These are phyloP conservation scores for Sporisorium scitamineum DNA, from an alignment of 1,284 basidiomycete genomes.

Conservation along the genomic window DNA sequence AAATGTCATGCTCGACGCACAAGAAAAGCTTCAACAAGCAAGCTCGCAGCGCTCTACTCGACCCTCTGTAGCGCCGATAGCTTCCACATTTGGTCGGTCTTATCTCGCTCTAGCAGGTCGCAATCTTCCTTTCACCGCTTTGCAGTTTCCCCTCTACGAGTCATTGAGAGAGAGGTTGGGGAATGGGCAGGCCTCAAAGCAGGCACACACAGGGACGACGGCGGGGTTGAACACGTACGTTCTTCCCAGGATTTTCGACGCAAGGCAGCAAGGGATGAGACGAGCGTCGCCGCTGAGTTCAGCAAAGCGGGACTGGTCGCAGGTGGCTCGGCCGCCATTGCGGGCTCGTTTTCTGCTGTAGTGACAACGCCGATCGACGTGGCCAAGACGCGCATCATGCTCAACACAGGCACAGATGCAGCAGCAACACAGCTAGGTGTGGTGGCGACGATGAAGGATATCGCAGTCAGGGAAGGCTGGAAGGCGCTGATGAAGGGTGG, in stretches of 20 bases:
- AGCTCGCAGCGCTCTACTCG: slow-evolving; percentile 7
- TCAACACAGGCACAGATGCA: slow-evolving; percentile 23
- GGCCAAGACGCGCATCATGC: slow-evolving; percentile 62
- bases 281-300: slow-evolving; percentile 33
- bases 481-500: slow-evolving; percentile 56
- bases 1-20: slow-evolving; percentile 34
- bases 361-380: slow-evolving; percentile 60
- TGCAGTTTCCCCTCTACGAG: slow-evolving; percentile 66
- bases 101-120: slow-evolving; percentile 60
- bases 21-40: slow-evolving; percentile 21
- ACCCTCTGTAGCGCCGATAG: slow-evolving; percentile 20
- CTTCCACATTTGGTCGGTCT: slow-evolving; percentile 40
- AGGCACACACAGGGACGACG: slow-evolving; percentile 45
- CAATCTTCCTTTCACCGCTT: slow-evolving; percentile 63
- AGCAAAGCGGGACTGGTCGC: slow-evolving; percentile 53
- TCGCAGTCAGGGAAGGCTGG: slow-evolving; percentile 49
- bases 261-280: slow-evolving; percentile 24
- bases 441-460: slow-evolving; percentile 40
- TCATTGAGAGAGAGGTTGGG: slow-evolving; percentile 41
- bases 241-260: slow-evolving; percentile 27
- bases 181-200: slow-evolving; percentile 44
- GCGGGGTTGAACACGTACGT: slow-evolving; percentile 46
- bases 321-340: slow-evolving; percentile 48
- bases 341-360: slow-evolving; percentile 51
- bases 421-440: slow-evolving; percentile 29